Evolutionary conservation across 768 basidiomycete genomes (phyloP), one percentile per base, ranked within the genome.

Genomic region (Leccinum aurantiacum): DNA sequence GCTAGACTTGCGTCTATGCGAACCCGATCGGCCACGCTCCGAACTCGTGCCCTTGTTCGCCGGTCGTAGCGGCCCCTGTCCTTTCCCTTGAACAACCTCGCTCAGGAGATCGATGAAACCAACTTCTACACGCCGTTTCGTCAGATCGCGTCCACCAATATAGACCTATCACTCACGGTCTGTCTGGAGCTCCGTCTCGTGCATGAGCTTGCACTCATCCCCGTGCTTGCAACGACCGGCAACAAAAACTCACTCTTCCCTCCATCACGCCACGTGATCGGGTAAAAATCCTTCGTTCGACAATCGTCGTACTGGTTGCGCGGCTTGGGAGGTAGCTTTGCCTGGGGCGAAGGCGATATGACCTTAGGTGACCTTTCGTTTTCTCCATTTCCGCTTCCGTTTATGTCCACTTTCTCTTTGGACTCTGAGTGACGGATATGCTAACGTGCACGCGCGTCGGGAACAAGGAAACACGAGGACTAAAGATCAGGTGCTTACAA

Each of bases 181-280:
- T 4, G 59, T 58, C 24, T 61, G 59, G 22, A 72, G 49, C 13
- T 66, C 66, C 44, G 65, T 74, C 37, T 74, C 65, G 41, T 75
- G 72, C 29, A 68, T 68, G 22, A 75, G 47, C 58, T 53, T 72
- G 38, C 72, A 74, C 57, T 74, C 64, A 33, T 65, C 56, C 14
- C 70, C 74, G 19, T 67, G 25, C 48, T 59, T 65, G 63, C 72
- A 75, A 6, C 65, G 52, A 6, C 72, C 72, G 1, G 63, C 54
- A 9, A 50, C 2, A 51, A 66, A 74, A 4, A 38, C 66, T 63
- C 61, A 73, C 72, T 58, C 5, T 66, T 59, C 14, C 72, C 82
- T 60, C 80, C 81, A 81, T 33, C 88, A 47, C 89, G 80, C 89
- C 89, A 91, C 3, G 81, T 79, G 50, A 91, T 78, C 19, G 88